Evolutionary conservation across 2,329 filamentous ascomycete genomes (phyloP), one percentile per base, ranked within the genome.

Genomic region (Conoideocrella luteorostrata): DNA sequence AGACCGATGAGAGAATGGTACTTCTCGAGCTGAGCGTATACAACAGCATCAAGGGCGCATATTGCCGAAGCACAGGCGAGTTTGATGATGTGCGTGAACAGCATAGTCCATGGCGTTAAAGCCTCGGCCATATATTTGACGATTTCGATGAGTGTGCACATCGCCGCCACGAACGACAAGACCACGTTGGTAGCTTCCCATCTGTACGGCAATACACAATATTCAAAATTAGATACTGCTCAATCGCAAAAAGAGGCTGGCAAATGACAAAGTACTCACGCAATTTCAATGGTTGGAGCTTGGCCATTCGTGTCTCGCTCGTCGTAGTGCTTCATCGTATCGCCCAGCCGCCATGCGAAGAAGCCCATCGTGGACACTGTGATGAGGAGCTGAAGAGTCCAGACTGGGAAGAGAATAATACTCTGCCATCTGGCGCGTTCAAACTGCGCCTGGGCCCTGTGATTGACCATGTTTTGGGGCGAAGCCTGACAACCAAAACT

Each of bases 131-230:
- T 63, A 45, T 66, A 70, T 50, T 63, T 69, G 34, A 63, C 67
- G 24, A 77, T 64, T 49, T 76, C 71, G 46, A 72, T 53, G 33
- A 71, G 56, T 12, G 66, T 74, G 55, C 73, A 66, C 24, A 70
- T 26, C 5, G 75, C 66, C 1, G 69, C 66, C 29, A 74, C 47
- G 21, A 71, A 56, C 13, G 74, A 71, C 41, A 79, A 64, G 41
- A 48, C 66, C 39, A 80, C 66, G 49, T 77, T 79, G 40, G 67
- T 68, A 18, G 57, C 62, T 56, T 78, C 72, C 75, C 77, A 80
- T 23, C 75, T 78, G 48, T 32, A n/a, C n/a, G n/a, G n/a, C n/a
- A n/a, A n/a, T n/a, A n/a, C n/a, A n/a, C n/a, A n/a, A 45, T 12
- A 23, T 22, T 7, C n/a, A 7, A 21, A 2, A 10, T 47, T 26